A percentile compares a stretch with the other conserved stretches of the same genome.
These are phyloP conservation scores for Ogataea kodamae DNA, from an alignment of 805 yeast genomes.

Conservation along the genomic window DNA sequence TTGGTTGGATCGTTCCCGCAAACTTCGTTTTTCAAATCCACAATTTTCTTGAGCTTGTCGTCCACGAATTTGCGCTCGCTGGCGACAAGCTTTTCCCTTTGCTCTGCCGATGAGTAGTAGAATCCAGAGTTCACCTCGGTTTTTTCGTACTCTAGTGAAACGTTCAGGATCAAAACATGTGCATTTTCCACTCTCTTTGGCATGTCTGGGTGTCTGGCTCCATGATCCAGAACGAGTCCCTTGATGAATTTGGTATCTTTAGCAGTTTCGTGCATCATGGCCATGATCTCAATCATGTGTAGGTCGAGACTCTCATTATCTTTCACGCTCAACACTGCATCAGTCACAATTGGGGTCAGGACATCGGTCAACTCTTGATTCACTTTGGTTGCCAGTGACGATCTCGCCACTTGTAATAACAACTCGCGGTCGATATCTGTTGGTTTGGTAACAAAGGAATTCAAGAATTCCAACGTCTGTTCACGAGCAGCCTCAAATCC, in stretches of 20 bases:
- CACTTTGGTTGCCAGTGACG: slow-evolving; percentile 86
- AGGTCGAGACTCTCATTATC: slow-evolving; percentile 61
- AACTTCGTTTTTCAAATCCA: slow-evolving; percentile 89
- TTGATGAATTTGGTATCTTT: slow-evolving; percentile 77
- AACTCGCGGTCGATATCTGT: slow-evolving; percentile 76
- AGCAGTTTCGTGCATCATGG: slow-evolving; percentile 91
- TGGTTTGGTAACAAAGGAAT: slow-evolving; percentile 53
- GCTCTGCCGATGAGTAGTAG: slow-evolving; percentile 92
- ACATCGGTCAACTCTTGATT: slow-evolving; percentile 71
- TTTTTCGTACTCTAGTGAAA: slow-evolving; percentile 93
- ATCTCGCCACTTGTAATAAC: slow-evolving; percentile 84
- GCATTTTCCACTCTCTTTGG: slow-evolving; percentile 86
- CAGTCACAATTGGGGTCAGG: slow-evolving; percentile 91
- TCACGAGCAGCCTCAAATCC: slow-evolving; percentile 91
- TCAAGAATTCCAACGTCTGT: slow-evolving; percentile 66
- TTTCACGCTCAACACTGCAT: slow-evolving; percentile 83
- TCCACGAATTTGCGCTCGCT: slow-evolving; percentile 93
- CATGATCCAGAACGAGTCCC: slow-evolving; percentile 95
- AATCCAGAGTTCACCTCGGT: slow-evolving; percentile 97
- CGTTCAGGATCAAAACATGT: slow-evolving; percentile 80
- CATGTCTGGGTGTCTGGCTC: slow-evolving; percentile 99
- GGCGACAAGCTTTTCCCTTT: slow-evolving; percentile 90
- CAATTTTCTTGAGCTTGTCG: slow-evolving; percentile 84
- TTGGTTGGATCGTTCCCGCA: slow-evolving; percentile 69
- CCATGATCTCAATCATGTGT: slow-evolving; percentile 97